Evolutionary conservation across 2,329 filamentous ascomycete species (phyloP).

Genomic region (Phialophora verrucosa): DNA sequence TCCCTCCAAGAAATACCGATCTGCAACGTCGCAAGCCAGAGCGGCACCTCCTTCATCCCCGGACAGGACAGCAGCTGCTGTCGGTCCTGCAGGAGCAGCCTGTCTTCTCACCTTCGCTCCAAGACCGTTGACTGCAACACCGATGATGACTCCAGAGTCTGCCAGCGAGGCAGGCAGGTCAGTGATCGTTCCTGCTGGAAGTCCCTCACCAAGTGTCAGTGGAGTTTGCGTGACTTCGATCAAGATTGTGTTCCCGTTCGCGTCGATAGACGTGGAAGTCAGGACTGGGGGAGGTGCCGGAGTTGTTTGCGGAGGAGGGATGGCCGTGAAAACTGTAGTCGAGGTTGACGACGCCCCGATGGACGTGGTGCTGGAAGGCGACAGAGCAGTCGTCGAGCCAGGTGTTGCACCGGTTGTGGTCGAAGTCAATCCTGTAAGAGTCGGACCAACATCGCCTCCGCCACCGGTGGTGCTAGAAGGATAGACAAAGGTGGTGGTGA

Average conservation of each 20-base stretch:
- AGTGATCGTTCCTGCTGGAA: constrained; percentile 30
- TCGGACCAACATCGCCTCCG: constrained; percentile 2
- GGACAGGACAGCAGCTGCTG: constrained; percentile 18
- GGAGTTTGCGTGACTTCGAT: constrained; percentile 25
- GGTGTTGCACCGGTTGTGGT: not conserved
- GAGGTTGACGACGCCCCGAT: constrained; percentile 16
- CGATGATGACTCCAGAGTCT: constrained; percentile 28
- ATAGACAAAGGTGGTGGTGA: constrained; percentile 10
- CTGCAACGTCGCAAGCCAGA: constrained; percentile 31
- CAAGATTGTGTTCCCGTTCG: constrained; percentile 26
- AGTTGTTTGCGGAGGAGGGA: constrained; percentile 24
- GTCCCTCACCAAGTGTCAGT: constrained; percentile 32
- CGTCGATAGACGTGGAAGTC: constrained; percentile 23
- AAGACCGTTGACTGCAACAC: constrained; percentile 19
- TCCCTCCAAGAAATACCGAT: constrained; percentile 25
- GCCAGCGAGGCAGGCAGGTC: constrained; percentile 24
- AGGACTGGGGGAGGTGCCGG: constrained; percentile 22
- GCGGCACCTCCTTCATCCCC: constrained; percentile 25
- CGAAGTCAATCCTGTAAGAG: constrained; percentile 9
- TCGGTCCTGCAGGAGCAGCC: constrained; percentile 5
- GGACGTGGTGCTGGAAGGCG: constrained; percentile 9
- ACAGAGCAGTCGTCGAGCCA: not conserved
- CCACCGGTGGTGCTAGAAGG: constrained; percentile 15
- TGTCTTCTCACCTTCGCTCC: constrained; percentile 31
- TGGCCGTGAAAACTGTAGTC: constrained; percentile 22